Evolutionary conservation across 352 stramenopile species (phyloP), one percentile per base, ranked within the genome.

Genomic region (Phytophthora syringae): DNA sequence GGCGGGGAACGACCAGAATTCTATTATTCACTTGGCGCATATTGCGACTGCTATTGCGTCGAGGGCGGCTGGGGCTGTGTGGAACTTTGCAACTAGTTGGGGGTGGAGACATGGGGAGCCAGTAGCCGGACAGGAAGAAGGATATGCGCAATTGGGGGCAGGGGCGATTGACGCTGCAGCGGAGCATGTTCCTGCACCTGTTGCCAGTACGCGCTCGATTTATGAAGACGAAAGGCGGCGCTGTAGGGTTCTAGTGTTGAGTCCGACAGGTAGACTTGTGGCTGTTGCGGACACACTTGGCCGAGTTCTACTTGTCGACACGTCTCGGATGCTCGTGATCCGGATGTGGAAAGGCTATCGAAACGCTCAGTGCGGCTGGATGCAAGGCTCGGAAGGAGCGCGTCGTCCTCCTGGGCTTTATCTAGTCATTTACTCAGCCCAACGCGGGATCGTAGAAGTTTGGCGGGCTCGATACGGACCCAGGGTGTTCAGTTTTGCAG

Each of bases 331-430:
- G 87, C 72, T 89, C 24, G 63, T 94, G 15, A 88, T 94, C 64
- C 82, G 87, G 20, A 92, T 95, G 77, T 95, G 87, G 87, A 95
- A 95, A 74, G 87, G 87, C 9, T 95, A 95, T 64, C 84, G 87
- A 5, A 90, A 92, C 60, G 87, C 85, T 1, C 87, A 95, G 52
- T 84, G 73, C 18, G 87, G 79, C 0, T 95, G 87, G 87, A 93
- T 95, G 80, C 82, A 93, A 62, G 80, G 80, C 12, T 65, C 47
- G 0, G 83, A 92, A 82, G 80, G 80, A 43, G 56, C 70, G 28
- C 60, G 62, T 53, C 72, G 82, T 2, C 67, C 72, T 1, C 70
- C 59, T 34, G 86, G 87, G 3, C 65, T 95, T 1, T 95, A 95
- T 56, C 62, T 95, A 49, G 87, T 93, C 1, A 92, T 95, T 60